Base-by-base conservation (phyloP, 108 stramenopile species). In the Cyclostephanos invisitatus region DNA sequence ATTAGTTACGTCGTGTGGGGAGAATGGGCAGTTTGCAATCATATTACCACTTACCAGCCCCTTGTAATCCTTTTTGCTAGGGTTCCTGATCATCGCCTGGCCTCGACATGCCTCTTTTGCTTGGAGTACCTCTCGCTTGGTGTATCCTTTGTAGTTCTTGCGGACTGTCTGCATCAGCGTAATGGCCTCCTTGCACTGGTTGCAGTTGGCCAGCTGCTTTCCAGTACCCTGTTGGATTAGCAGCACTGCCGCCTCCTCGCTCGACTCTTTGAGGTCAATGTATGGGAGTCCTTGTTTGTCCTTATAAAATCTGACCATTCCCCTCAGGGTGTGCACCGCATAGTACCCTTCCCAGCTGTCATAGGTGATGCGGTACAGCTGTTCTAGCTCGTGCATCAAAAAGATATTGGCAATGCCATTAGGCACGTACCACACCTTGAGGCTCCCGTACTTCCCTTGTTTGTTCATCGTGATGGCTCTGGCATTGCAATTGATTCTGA, bases 21-120 rank as follows among this genome's bases (percentile, higher is more conserved):
- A 66, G 5, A 82, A 29, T 3, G 75, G 75, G 57, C 74, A 75
- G 27, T 77, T 82, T 5, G 7, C 51, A 17, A 78, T 64, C 56
- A 68, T 1, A 36, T 46, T 46, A 10, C 0, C 12, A 17, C 72
- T 32, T 46, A 78, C 77, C 77, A 73, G 58, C 7, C 35, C 37
- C 24, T 20, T 28, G 32, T 72, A 73, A 12, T 57, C 24, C 2
- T 15, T 6, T 8, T 72, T 50, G 64, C 36, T 66, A 0, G 77
- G 71, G 20, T 42, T 14, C 2, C 71, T 71, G 18, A 78, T 3
- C 71, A 57, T 67, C 3, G 32, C 63, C 54, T 60, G 57, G 11
- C 54, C 71, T 42, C 51, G 38, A 0, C 54, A 5, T 14, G 77
- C 77, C 7, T 42, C n/a, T 37, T 38, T 65, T 1, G 77, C 77